A percentile compares a stretch with the other conserved stretches of the same genome.
Evolutionary conservation across 2,329 filamentous ascomycete species (phyloP).

Genomic region (Colletotrichum costaricense): DNA sequence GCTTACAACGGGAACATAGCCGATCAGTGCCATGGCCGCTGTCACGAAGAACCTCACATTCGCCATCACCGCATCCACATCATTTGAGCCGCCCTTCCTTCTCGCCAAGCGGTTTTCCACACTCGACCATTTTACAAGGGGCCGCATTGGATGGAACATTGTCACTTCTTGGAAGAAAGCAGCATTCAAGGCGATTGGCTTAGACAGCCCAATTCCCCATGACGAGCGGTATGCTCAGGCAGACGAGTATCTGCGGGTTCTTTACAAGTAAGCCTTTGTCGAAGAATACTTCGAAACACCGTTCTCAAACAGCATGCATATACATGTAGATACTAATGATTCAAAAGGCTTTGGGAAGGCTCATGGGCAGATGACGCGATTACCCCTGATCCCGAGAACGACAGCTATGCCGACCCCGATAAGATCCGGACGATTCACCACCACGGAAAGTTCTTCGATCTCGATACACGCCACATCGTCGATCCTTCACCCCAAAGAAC

Average conservation of each 20-base stretch:
- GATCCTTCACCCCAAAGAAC: slow-evolving; percentile 68
- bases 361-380: slow-evolving; percentile 70
- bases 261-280: slow-evolving; percentile 64
- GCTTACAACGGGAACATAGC: slow-evolving; percentile 46
- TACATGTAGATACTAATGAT: background rate
- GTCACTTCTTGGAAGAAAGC: slow-evolving; percentile 70
- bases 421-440: slow-evolving; percentile 72
- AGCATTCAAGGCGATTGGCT: slow-evolving; percentile 71
- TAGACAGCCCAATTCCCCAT: slow-evolving; percentile 68
- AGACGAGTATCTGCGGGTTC: slow-evolving; percentile 69
- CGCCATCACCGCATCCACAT: slow-evolving; percentile 71
- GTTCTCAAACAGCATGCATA: background rate
- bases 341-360: slow-evolving; percentile 60
- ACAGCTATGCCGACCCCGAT: slow-evolving; percentile 68
- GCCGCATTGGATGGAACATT: slow-evolving; percentile 74
- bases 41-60: slow-evolving; percentile 73
- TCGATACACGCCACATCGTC: slow-evolving; percentile 55
- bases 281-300: background rate
- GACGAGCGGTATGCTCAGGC: slow-evolving; percentile 71
- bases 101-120: slow-evolving; percentile 72
- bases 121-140: slow-evolving; percentile 70
- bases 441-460: slow-evolving; percentile 37
- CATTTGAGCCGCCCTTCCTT: slow-evolving; percentile 71
- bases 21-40: slow-evolving; percentile 74
- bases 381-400: slow-evolving; percentile 61